Evolutionary conservation across 2,329 filamentous ascomycete genomes (phyloP).

Genomic region (Ramularia endophylla): DNA sequence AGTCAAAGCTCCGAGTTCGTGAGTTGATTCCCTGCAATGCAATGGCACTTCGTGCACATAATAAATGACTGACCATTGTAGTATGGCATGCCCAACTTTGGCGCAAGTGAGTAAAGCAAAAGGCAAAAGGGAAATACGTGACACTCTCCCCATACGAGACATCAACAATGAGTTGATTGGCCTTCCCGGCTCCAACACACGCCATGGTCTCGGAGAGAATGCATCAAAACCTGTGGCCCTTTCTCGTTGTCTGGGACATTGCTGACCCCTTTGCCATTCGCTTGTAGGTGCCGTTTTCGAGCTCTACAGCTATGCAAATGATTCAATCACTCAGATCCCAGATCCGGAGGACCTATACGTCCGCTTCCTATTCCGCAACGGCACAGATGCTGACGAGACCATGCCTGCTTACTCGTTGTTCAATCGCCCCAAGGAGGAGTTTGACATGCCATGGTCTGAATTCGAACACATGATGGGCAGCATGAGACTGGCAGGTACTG

Average conservation of each 20-base stretch:
- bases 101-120: too few species aligned
- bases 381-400: conserved; percentile 33
- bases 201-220: too few species aligned
- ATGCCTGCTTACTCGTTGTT: conserved; percentile 48
- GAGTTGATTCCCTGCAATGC: too few species aligned
- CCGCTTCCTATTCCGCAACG: conserved; percentile 53
- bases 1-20: conserved; percentile 37
- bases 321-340: conserved; percentile 31
- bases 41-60: too few species aligned
- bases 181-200: too few species aligned
- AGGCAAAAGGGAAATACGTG: too few species aligned
- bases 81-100: conserved; percentile 43
- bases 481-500: conserved; percentile 39
- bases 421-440: conserved; percentile 39
- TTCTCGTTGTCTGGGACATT: too few species aligned
- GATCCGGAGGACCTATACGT: conserved; percentile 44
- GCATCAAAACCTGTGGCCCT: too few species aligned
- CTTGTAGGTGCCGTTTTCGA: conserved; percentile 51
- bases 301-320: conserved; percentile 41
- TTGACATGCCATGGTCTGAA: conserved; percentile 45
- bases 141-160: too few species aligned
- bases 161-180: too few species aligned
- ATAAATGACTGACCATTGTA: too few species aligned
- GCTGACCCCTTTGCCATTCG: too few species aligned
- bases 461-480: conserved; percentile 43